Conservation (phyloP, 495 filamentous ascomycete species). For the Daldinia bambusicola region DNA sequence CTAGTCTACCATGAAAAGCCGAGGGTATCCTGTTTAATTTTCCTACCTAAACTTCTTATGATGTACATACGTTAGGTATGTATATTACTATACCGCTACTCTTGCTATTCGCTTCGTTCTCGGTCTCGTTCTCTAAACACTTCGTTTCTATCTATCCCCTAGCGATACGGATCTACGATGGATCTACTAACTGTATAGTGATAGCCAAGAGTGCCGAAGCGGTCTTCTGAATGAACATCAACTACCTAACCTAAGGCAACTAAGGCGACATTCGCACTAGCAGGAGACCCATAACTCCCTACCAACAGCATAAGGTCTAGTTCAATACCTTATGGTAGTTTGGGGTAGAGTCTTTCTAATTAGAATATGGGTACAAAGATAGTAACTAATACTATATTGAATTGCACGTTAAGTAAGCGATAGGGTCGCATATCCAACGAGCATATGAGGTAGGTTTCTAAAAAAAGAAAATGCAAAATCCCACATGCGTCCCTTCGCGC, state of each 20-base stretch:
- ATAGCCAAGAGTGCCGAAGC: background rate
- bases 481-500: background rate
- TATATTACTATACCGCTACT: background rate
- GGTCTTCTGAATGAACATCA: background rate
- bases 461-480: constrained; percentile 1
- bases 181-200: background rate
- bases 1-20: too few species aligned
- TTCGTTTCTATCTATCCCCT: background rate
- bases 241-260: background rate
- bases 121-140: background rate
- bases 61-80: too few species aligned
- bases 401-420: background rate
- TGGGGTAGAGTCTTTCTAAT: background rate
- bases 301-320: background rate
- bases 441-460: background rate
- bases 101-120: background rate
- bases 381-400: background rate
- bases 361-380: background rate
- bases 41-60: background rate
- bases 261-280: constrained; percentile 8
- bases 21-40: background rate
- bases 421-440: background rate
- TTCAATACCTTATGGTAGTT: background rate
- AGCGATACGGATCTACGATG: background rate
- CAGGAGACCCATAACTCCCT: background rate